Base-by-base conservation (phyloP, 169 alveolate genomes). In the Cyclospora cayetanensis region DNA sequence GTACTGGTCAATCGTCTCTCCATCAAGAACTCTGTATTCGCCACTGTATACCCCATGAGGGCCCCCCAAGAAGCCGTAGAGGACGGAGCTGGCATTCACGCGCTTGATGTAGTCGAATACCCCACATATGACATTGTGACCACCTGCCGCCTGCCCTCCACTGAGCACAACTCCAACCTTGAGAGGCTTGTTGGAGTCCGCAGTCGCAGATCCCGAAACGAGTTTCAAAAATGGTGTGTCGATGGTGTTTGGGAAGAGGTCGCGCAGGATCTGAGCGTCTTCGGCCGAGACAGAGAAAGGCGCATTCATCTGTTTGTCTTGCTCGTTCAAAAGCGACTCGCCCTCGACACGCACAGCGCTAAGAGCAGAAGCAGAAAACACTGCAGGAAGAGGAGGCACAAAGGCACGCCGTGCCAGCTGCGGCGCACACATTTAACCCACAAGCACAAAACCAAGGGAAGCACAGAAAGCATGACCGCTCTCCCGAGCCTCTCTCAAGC, bases 91-190 rank as follows among this genome's bases (percentile, higher is more conserved):
- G 20, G 79, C 43, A 37, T 91, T 68, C 29, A 63, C 53, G 4
- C 50, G 46, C 41, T 97, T 98, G 63, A 97, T 95, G 93, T 96
- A 98, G 88, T 99, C 99, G 91, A 94, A 98, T 4, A 98, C 95
- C 41, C 99, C 99, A 4, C 99, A 96, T 52, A 99, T 98, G 39
- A 99, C 99, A 92, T 98, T 98, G 94, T 99, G 99, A 2, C 99
- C 99, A 35, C 99, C 99, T 0, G 99, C 99, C 4, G 99, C 99
- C 87, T 99, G 99, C 11, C 99, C 99, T 41, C 99, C 99, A 52
- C 99, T 96, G n/a, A 99, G 96, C 3, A 99, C 99, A 53, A 98
- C 97, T 25, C 99, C 99, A 15, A 98, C 93, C 39, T 85, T 88
- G 63, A 94, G 83, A 4, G 95, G 95, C 65, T 66, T 41, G 29